Base-by-base conservation (phyloP, 495 filamentous ascomycete species). In the Xylaria telfairii region DNA sequence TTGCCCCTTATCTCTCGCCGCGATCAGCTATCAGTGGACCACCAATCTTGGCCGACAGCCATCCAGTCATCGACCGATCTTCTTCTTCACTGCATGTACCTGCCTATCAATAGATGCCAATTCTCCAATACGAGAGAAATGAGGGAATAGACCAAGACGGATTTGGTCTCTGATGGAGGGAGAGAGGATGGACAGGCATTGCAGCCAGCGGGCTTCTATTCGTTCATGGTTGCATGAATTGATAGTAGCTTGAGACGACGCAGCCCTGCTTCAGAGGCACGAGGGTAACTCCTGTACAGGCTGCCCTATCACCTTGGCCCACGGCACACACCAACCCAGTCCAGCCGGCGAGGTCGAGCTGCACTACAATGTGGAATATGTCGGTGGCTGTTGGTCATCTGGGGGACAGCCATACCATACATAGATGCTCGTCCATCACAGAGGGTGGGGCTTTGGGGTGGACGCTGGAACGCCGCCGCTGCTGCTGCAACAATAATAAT, bases 131-230 rank as follows among this genome's bases (percentile, higher is more conserved):
- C n/a, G 64, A 66, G 32, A 42, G 46, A 17, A 15, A n/a, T 24
- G 17, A 7, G 41, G 15, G 41, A 19, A n/a, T 28, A 46, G 61
- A 2, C 61, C 32, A 64, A 47, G 13, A 41, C 32, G 34, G n/a
- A 28, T 34, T 41, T 42, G 37, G 21, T 10, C 19, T 61, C 41
- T 65, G 26, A 26, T 51, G 46, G 44, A 24, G 44, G 44, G 30
- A 15, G 44, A 46, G 19, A 19, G 30, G 19, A n/a, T 8, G 46
- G n/a, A 53, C 32, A 46, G 41, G 30, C 34, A 34, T 32, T 13
- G 64, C 49, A n/a, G 34, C 65, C 34, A 17, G 51, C 51, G 39
- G 32, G 8, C 28, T 59, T 17, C 39, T n/a, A 67, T 67, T 67
- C 51, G 65, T 51, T 59, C 7, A 37, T 6, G 21, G 10, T 30